Evolutionary conservation across 2,329 filamentous ascomycete genomes (phyloP).

Genomic region (Xylaria digitata): DNA sequence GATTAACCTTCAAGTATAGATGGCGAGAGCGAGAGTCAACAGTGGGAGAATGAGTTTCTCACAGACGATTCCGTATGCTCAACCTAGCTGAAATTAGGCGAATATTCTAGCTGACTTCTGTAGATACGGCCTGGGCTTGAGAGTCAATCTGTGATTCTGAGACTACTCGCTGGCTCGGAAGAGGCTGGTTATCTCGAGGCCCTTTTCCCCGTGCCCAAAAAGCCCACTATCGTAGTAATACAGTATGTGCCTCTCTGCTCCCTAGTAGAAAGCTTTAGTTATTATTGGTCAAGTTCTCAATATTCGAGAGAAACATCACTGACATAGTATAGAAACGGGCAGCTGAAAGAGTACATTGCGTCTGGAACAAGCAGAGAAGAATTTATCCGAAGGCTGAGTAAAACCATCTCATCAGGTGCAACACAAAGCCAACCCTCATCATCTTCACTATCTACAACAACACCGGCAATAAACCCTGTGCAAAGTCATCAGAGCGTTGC

Average conservation of each 20-base stretch:
- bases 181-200: slow-evolving; percentile 85
- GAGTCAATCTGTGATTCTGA: slow-evolving; percentile 74
- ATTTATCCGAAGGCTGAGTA: slow-evolving; percentile 68
- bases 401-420: slow-evolving; percentile 52
- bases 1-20: slow-evolving; percentile 61
- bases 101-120: slow-evolving; percentile 30
- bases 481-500: slow-evolving; percentile 21
- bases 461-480: slow-evolving; percentile 19
- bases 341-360: slow-evolving; percentile 80
- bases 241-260: slow-evolving; percentile 60
- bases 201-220: slow-evolving; percentile 82
- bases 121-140: slow-evolving; percentile 68
- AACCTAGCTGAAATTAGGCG: background rate
- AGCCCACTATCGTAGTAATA: slow-evolving; percentile 84
- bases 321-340: slow-evolving; percentile 69
- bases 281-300: background rate
- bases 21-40: slow-evolving; percentile 72
- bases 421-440: slow-evolving; percentile 33
- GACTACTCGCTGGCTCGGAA: slow-evolving; percentile 76
- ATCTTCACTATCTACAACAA: slow-evolving; percentile 21
- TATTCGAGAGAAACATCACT: slow-evolving; percentile 6
- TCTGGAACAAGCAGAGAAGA: slow-evolving; percentile 72
- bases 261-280: background rate
- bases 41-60: slow-evolving; percentile 79
- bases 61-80: slow-evolving; percentile 63